Base-by-base conservation (phyloP, 495 filamentous ascomycete species). In the Podospora conica region DNA sequence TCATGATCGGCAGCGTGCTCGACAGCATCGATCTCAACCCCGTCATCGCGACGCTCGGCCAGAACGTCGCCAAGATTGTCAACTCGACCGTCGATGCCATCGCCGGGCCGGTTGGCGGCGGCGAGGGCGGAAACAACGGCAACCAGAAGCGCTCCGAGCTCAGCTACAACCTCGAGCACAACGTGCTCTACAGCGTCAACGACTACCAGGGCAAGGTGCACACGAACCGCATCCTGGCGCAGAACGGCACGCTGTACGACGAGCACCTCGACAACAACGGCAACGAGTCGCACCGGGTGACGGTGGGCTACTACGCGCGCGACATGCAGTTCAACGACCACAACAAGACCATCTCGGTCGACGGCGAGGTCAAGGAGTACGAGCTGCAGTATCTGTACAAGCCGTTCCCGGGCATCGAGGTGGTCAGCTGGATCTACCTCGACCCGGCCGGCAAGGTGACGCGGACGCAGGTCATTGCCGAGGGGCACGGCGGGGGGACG, bases 11-110 rank as follows among this genome's bases (percentile, higher is more conserved):
- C 63, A 78, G 82, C 65, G 78, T 82, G 2, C 73, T 87, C 15
- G 71, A 79, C 59, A 81, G 78, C n/a, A 76, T 87, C 60, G 84
- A 87, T 68, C 75, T 86, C 9, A 86, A 87, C 69, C 84, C 84
- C 33, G 77, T 86, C 61, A 71, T 87, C 31, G 84, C 81, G 9
- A 81, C 79, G 9, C 75, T 86, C 2, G 82, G 83, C 12, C 70
- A 81, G 58, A 75, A 76, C 28, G 75, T 86, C 12, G 74, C 73
- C 55, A 73, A 77, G 31, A 79, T 86, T 62, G 74, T 83, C 58
- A 81, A 83, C 68, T 75, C 74, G 53, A 74, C 79, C 3, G 72
- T 74, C 12, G 78, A 77, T n/a, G 69, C 63, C 9, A 61, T 82
- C 1, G 69, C 70, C 55, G 64, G 65, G 55, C 63, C 67, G 3